These are phyloP conservation scores for Penicillium daleae DNA, from an alignment of 495 filamentous ascomycete genomes.

Conservation along the genomic window DNA sequence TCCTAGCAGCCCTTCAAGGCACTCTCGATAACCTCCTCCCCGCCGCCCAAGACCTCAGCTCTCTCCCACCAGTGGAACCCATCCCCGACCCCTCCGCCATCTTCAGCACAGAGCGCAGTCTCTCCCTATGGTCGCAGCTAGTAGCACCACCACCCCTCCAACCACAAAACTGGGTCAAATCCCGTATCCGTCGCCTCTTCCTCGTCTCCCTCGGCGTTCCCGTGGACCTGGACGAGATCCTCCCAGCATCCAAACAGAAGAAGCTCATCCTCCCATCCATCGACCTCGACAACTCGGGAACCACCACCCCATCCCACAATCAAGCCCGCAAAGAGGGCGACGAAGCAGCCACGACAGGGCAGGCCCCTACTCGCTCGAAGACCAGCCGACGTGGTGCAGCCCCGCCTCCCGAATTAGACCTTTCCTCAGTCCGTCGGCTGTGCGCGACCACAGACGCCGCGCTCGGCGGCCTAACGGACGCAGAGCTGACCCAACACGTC, in stretches of 20 bases:
- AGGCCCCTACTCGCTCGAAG: constrained; percentile 45
- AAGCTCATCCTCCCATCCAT: constrained; percentile 92
- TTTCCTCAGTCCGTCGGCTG: constrained; percentile 74
- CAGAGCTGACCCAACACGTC: constrained; percentile 77
- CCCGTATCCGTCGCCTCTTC: constrained; percentile 92
- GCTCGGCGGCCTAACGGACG: constrained; percentile 70
- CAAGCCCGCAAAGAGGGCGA: constrained; percentile 52
- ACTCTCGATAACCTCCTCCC: constrained; percentile 62
- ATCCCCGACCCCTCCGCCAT: constrained; percentile 51
- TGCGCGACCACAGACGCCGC: constrained; percentile 85
- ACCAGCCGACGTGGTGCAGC: constrained; percentile 55
- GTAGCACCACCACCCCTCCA: constrained; percentile 92
- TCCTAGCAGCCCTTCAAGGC: constrained; percentile 47
- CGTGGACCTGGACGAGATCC: constrained; percentile 94
- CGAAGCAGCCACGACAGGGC: constrained; percentile 41
- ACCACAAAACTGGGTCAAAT: constrained; percentile 97
- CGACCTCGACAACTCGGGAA: constrained; percentile 50
- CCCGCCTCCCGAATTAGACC: constrained; percentile 75
- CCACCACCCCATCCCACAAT: constrained; percentile 45
- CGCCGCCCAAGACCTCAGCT: constrained; percentile 43
- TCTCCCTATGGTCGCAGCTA: constrained; percentile 95
- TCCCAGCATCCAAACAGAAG: constrained; percentile 96
- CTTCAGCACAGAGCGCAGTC: constrained; percentile 65
- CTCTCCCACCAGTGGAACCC: constrained; percentile 48
- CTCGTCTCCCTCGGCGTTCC: constrained; percentile 95